A percentile compares a stretch with the other conserved stretches of the same genome.
phyloP scores from a whole-genome alignment of 495 filamentous ascomycete species.

The Podospora pseudocomata region DNA sequence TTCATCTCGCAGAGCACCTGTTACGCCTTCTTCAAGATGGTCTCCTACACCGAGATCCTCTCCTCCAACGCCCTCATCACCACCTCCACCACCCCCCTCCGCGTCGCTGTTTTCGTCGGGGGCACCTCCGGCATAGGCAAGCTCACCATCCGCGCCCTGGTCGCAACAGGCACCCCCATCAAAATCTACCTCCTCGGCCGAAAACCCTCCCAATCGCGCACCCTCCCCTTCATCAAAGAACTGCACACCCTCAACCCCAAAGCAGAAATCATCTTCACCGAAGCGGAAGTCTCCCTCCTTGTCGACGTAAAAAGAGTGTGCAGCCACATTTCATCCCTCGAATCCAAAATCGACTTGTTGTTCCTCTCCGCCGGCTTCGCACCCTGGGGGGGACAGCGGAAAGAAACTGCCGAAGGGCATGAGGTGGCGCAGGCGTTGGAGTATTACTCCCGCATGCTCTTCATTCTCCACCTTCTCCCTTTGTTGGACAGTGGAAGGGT shows the following conservation, averaged over 20 bases:
- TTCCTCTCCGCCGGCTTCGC: conserved; percentile 40
- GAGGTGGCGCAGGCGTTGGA: conserved; percentile 30
- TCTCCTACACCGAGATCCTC: conserved; percentile 33
- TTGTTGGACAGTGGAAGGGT: conserved; percentile 32
- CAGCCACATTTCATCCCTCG: conserved; percentile 29
- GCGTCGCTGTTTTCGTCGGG: conserved; percentile 37
- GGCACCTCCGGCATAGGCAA: conserved; percentile 42
- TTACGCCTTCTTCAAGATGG: conserved; percentile 26
- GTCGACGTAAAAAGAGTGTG: conserved; percentile 33
- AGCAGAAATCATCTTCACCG: conserved; percentile 36
- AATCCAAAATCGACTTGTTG: conserved; percentile 34
- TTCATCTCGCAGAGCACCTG: too few relatives aligned
- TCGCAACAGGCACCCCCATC: conserved; percentile 24
- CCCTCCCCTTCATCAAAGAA: conserved; percentile 27
- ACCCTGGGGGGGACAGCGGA: conserved; percentile 29
- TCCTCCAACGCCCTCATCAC: conserved; percentile 40
- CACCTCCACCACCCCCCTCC: conserved; percentile 30
- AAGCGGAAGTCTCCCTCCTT: conserved; percentile 38
- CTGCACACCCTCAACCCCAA: conserved; percentile 34
- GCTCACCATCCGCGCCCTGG: conserved; percentile 28
- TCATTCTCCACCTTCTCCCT: conserved; percentile 32
- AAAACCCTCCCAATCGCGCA: conserved; percentile 28
- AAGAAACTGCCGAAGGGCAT: conserved; percentile 32
- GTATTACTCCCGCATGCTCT: conserved; percentile 38
- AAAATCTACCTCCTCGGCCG: conserved; percentile 38